phyloP scores from a whole-genome alignment of 2,329 filamentous ascomycete genomes.

The Botryotinia narcissicola region DNA sequence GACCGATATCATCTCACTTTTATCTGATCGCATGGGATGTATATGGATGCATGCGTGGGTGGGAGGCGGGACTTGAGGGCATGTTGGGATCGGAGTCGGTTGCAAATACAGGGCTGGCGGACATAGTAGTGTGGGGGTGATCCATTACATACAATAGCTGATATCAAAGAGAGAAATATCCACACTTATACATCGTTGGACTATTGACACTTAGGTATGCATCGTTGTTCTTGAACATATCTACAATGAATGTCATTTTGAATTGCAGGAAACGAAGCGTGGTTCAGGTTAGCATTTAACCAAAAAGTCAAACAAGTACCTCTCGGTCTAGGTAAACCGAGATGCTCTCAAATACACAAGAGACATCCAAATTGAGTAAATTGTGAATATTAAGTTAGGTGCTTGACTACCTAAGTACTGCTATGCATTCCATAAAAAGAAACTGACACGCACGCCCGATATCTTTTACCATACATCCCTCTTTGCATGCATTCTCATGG shows the following conservation, averaged over 20 bases:
- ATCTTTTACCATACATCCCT: constrained; percentile 1
- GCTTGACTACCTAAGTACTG: constrained; percentile 4
- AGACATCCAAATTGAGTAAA: background rate
- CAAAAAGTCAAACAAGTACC: background rate
- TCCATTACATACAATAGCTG: background rate
- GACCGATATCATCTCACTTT: background rate
- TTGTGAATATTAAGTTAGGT: constrained; percentile 3
- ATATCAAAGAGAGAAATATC: background rate
- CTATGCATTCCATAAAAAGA: background rate
- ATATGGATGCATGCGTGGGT: background rate
- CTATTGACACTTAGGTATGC: background rate
- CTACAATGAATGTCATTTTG: background rate
- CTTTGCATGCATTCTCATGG: constrained; percentile 11
- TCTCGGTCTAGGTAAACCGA: background rate
- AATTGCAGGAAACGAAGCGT: background rate
- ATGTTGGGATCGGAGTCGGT: background rate
- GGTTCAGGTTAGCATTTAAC: too few relatives aligned
- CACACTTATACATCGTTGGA: background rate
- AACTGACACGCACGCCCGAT: background rate
- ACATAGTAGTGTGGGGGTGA: constrained; percentile 7
- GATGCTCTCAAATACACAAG: background rate
- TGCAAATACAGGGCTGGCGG: constrained; percentile 5
- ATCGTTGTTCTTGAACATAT: background rate
- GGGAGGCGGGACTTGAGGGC: background rate
- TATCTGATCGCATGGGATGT: constrained; percentile 8